Conservation (phyloP, 768 basidiomycete species). For the Steccherinum ochraceum region DNA sequence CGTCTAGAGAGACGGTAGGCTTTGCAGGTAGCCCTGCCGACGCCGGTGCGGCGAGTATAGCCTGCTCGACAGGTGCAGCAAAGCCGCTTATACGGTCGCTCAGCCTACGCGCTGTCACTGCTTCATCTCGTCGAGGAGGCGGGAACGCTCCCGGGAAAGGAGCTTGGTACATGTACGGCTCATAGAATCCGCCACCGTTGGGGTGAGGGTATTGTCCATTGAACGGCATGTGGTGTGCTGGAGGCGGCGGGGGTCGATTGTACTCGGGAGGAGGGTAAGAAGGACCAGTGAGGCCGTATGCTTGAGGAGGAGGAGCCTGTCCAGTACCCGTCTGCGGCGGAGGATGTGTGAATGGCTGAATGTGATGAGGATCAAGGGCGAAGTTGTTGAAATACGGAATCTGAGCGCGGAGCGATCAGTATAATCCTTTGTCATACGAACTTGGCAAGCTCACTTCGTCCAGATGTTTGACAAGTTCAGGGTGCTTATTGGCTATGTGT, state of each 20-base stretch:
- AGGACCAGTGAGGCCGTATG: slow-evolving; percentile 72
- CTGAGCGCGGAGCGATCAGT: slow-evolving; percentile 31
- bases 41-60: slow-evolving; percentile 37
- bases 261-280: slow-evolving; percentile 28
- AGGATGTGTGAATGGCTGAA: slow-evolving; percentile 79
- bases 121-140: slow-evolving; percentile 52
- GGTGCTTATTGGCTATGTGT: slow-evolving; percentile 93
- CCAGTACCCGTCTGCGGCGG: slow-evolving; percentile 61
- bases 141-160: slow-evolving; percentile 33
- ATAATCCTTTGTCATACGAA: not conserved
- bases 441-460: slow-evolving; percentile 60
- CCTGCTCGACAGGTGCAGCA: slow-evolving; percentile 38
- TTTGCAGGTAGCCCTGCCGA: slow-evolving; percentile 78
- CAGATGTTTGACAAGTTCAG: slow-evolving; percentile 74
- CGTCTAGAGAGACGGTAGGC: slow-evolving; percentile 41
- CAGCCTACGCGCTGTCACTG: slow-evolving; percentile 54
- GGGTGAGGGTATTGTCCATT: slow-evolving; percentile 32
- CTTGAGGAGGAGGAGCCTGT: slow-evolving; percentile 76
- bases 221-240: slow-evolving; percentile 41
- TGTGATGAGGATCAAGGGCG: slow-evolving; percentile 90
- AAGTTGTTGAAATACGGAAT: slow-evolving; percentile 92
- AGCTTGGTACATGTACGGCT: slow-evolving; percentile 32
- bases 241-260: slow-evolving; percentile 31
- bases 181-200: slow-evolving; percentile 37
- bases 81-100: slow-evolving; percentile 80